Evolutionary conservation across 1,284 basidiomycete genomes (phyloP), one percentile per base, ranked within the genome.

Genomic region (Ustilago hordei): DNA sequence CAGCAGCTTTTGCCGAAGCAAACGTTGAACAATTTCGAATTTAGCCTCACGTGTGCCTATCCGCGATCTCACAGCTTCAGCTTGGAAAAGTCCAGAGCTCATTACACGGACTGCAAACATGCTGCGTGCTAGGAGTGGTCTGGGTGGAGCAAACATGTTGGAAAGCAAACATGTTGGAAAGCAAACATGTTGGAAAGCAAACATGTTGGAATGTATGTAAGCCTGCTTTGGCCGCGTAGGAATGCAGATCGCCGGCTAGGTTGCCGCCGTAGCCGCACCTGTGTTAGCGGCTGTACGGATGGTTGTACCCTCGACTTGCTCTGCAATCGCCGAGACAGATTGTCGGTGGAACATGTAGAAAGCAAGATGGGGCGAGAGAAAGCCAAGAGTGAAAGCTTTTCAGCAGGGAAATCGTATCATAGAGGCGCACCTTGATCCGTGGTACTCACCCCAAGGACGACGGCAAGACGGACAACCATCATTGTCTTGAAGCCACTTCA

Each of bases 401-500:
- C n/a, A 48, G 17, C 28, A 38, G 11, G 34, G 47, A 32, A 32
- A 32, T 13, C 23, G 23, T 28, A 28, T 3, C 23, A 28, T 28
- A 28, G 23, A 28, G 23, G 23, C 23, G 23, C 23, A 28, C 23
- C 23, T 28, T 28, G 23, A 3, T 28, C 23, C 23, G 3, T 28
- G 3, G 13, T 1, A 75, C 79, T 67, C 34, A 80, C 79, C 70
- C 80, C 80, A 81, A 1, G 77, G 74, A 54, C 77, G 63, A 52
- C 75, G 75, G 54, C 77, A 79, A 5, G 75, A 69, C 4, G 80
- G 80, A 59, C 80, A 81, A 23, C 75, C 70, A 23, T 73, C 71
- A 39, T 81, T 80, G 55, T 81, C 78, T 32, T 80, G 73, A 53
- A 85, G 80, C 84, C 84, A 86, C 66, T 82, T 80, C 63, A 75